These are phyloP conservation scores for Coemansia sp. DNA, from an alignment of 192 early-diverging fungal genomes.

Conservation along the genomic window DNA sequence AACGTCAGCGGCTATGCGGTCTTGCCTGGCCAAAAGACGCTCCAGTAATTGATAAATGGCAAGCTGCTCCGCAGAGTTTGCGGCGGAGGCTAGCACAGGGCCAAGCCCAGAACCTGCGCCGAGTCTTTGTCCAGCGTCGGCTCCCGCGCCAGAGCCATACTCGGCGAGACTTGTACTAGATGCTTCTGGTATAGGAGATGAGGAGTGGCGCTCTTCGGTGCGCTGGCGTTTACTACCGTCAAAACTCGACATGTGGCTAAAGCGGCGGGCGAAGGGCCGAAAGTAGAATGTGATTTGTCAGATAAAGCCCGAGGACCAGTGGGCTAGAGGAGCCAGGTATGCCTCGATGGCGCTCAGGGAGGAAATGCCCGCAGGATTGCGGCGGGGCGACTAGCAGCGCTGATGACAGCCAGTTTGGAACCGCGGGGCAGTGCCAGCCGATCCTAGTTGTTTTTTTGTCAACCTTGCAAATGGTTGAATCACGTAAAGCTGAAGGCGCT, in stretches of 20 bases:
- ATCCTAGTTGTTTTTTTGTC: neutral
- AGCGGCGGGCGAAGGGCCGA: neutral
- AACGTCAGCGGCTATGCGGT: slow-evolving; percentile 40
- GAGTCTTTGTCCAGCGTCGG: neutral
- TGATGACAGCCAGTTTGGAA: neutral
- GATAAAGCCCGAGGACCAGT: neutral
- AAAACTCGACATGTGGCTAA: slow-evolving; percentile 29
- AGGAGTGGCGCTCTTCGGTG: slow-evolving; percentile 30
- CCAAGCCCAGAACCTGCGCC: neutral
- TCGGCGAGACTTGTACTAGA: neutral
- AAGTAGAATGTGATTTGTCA: neutral
- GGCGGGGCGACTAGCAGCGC: neutral
- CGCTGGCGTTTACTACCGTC: slow-evolving; percentile 51
- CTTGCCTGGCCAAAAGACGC: slow-evolving; percentile 36
- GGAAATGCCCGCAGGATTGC: neutral
- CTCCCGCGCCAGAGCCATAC: neutral
- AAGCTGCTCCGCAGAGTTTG: neutral
- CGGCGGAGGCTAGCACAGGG: neutral
- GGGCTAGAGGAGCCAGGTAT: neutral
- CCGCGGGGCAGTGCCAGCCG: neutral
- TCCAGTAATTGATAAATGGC: slow-evolving; percentile 22
- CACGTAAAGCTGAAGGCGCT: neutral
- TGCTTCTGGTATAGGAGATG: neutral
- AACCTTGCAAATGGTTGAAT: neutral
- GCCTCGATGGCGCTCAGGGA: neutral